Evolutionary conservation across 148 eudicot species (phyloP), one percentile per base, ranked within the genome.

Genomic region (Amaranthus palmeri): DNA sequence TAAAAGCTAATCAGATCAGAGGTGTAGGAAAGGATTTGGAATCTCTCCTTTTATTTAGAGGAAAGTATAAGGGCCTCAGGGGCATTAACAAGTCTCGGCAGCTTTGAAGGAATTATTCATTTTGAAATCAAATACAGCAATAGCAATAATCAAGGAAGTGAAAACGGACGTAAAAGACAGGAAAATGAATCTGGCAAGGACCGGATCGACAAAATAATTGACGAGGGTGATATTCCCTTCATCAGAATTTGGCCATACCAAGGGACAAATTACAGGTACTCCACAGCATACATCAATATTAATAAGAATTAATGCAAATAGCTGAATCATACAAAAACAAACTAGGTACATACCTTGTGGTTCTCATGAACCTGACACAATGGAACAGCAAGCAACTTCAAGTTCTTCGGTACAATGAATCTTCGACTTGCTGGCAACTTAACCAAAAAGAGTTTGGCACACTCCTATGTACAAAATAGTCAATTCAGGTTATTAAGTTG

Each of bases 341-440:
- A 51, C 72, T 67, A 57, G 8, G 58, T 44, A 11, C 41, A 15
- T 86, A 88, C 96, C 92, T 90, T 80, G 63, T 72, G 78, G 71
- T 83, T 85, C 47, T 86, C 88, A 68, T 90, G 90, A 54, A 90
- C 51, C 58, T 88, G 88, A 74, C 76, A 80, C 77, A 90, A 52
- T 15, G 96, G 96, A 67, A 90, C 88, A 36, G 88, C 96, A 56
- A 90, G 90, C 80, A 90, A 70, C 71, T 82, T 86, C 46, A 76
- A 65, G 76, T 87, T 88, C 62, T 60, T 86, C 9, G 92, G 92
- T 17, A 88, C 92, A 46, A 77, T 72, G 68, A 90, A 88, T 65
- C 77, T 88, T 61, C 62, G 76, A 73, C 83, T 84, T 4, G 54
- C 79, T 8, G 90, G 92, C 78, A 90, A 80, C 81, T 86, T 90